Base-by-base conservation (phyloP, 2,329 filamentous ascomycete genomes). In the Teratosphaeria gauchensis region DNA sequence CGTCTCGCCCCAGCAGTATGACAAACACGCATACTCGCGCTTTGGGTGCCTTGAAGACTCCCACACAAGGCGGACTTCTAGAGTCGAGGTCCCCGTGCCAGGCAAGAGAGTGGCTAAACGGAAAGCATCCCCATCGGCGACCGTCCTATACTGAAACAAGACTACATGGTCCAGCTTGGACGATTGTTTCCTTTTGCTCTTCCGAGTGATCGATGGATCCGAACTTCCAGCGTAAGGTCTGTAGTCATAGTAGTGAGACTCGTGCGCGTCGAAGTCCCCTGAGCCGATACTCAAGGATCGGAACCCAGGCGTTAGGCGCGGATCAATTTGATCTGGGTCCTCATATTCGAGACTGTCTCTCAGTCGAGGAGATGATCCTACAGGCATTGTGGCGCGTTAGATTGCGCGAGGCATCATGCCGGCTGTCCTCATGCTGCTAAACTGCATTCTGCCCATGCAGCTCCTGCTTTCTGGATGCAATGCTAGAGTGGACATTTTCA, bases 1-100 rank as follows among this genome's bases (percentile, higher is more conserved):
- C 9, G 65, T 66, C 32, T 64, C 66, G 32, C 51, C 51, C 68
- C 68, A 70, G 53, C 65, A 66, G 48, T 70, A 70, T 12, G 64
- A 66, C 53, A 70, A 53, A 54, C 67, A 69, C 21, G 54, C 56
- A 53, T 69, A 69, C 4, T 63, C 58, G 28, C 62, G 58, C 24
- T 56, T 51, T 0, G 66, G 65, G 9, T 58, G 30, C n/a, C 60
- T 64, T 11, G 66, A 63, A 14, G 63, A 62, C 54, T 69, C 65
- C 61, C 58, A 65, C 5, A 64, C 61, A 9, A 70, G 59, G 28
- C 60, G 57, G 53, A 66, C 65, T 32, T 65, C 58, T 0, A 70
- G 55, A 11, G 62, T 56, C 5, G 58, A 53, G 14, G 51, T 55
- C 28, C 65, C 64, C 12, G 59, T 62, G 6, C 67, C 68, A 1